Evolutionary conservation across 1,284 basidiomycete genomes (phyloP), one percentile per base, ranked within the genome.

Genomic region (Ceratobasidium sp.): DNA sequence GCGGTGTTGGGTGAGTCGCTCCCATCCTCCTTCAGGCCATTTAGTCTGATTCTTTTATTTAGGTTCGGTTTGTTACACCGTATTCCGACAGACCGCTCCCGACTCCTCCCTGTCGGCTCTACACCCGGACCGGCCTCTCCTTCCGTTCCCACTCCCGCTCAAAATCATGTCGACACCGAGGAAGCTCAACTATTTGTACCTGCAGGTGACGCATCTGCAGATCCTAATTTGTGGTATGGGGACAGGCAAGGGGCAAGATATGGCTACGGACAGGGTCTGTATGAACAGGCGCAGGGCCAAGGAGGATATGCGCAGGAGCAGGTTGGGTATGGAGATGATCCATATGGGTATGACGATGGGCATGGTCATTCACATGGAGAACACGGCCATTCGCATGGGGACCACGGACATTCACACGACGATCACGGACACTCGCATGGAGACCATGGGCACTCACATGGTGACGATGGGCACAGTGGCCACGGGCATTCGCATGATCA

Each of bases 41-140:
- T 35, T 32, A 7, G 16, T 49, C 9, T 38, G 43, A 26, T 54
- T 23, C 30, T 21, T 16, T 54, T 3, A 23, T 35, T 54, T 58
- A 83, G 84, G 6, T 86, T 84, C 76, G 91, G 96, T 1, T 86
- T 97, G 26, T 83, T 98, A 21, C 96, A 98, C 81, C 89, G 96
- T 69, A 96, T 98, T 78, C 96, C 95, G 1, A 86, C 63, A 41
- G 59, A 69, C 35, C 73, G 49, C 30, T 72, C 50, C 21, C 82
- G 75, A 7, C 62, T 75, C 38, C 67, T 70, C 6, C 73, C 73
- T 28, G 74, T 64, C 18, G 72, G 11, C 35, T 38, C 35, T 11
- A 11, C 35, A 38, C 35, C 35, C 35, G 35, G 11, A 38, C 35
- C 35, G 11, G 11, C 35, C 35, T 38, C 35, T 38, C 35, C 35